These are phyloP conservation scores for Carpinus viminea DNA, from an alignment of 306 rosid species.

Conservation along the genomic window DNA sequence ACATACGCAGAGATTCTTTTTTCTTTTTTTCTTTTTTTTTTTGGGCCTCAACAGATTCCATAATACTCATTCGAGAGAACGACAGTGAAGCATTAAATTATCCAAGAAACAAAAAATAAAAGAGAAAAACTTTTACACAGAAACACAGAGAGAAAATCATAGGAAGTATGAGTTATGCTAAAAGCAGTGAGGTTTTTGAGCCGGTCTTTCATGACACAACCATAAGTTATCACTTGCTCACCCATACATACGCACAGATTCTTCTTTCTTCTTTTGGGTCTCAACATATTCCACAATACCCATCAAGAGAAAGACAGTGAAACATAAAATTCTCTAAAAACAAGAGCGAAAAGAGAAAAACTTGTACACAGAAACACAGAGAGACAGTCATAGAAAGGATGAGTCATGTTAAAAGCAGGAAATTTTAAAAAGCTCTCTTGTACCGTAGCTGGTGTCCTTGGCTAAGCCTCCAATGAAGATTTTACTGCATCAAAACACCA, in stretches of 20 bases:
- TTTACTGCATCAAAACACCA: constrained; percentile 53
- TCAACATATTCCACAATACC: not conserved
- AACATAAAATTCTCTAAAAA: no score
- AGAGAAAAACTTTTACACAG: not conserved
- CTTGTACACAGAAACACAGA: not conserved
- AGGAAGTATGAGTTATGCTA: not conserved
- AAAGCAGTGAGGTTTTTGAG: not conserved
- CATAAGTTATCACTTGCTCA: no score
- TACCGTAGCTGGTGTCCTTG: constrained; percentile 77
- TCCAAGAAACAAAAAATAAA: not conserved
- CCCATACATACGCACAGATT: not conserved
- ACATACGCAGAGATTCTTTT: not conserved
- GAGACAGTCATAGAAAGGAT: not conserved
- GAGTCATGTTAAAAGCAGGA: not conserved
- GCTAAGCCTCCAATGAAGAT: constrained; percentile 97
- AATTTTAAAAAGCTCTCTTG: not conserved
- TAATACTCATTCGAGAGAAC: not conserved
- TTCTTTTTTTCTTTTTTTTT: not conserved
- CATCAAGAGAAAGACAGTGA: not conserved
- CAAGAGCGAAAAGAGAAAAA: not conserved
- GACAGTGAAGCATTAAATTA: no score
- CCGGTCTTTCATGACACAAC: no score
- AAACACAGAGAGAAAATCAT: not conserved
- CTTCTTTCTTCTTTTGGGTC: not conserved
- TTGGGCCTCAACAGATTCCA: not conserved